A percentile compares a stretch with the other conserved stretches of the same genome.
Conservation (phyloP, 2,329 filamentous ascomycete genomes). For the Pseudogymnoascus sp. region DNA sequence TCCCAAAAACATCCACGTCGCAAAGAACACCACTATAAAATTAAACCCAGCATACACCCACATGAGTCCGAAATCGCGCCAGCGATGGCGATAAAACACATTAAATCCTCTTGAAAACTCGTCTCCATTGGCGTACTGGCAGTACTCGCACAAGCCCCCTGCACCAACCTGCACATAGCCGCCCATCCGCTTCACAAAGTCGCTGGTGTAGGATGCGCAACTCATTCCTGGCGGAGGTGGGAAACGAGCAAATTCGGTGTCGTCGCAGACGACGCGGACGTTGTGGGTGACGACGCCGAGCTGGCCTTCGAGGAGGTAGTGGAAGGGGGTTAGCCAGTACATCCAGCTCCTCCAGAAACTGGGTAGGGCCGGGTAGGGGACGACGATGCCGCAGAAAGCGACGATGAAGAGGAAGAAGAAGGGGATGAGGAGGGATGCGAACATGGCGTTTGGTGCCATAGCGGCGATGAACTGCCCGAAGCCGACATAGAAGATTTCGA, state of each 20-base stretch:
- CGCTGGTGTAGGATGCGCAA: constrained; percentile 52
- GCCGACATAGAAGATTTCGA: constrained; percentile 58
- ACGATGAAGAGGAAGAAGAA: constrained; percentile 65
- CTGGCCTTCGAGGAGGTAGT: constrained; percentile 58
- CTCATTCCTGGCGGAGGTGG: constrained; percentile 49
- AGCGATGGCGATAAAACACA: constrained; percentile 53
- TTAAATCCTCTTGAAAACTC: constrained; percentile 43
- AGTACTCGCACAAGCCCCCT: constrained; percentile 56
- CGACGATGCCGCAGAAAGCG: constrained; percentile 64
- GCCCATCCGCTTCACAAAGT: constrained; percentile 46
- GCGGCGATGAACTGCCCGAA: constrained; percentile 63
- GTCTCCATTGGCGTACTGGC: constrained; percentile 55
- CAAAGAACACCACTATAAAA: constrained; percentile 45
- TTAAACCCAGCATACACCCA: constrained; percentile 60
- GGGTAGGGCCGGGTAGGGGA: constrained; percentile 51
- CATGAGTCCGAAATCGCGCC: constrained; percentile 60
- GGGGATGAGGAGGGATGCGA: constrained; percentile 60
- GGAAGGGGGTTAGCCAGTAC: constrained; percentile 61
- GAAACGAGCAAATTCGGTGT: constrained; percentile 54
- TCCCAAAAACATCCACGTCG: constrained; percentile 47
- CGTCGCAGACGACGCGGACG: constrained; percentile 47
- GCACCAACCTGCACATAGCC: constrained; percentile 54
- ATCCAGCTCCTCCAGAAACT: constrained; percentile 60
- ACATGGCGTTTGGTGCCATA: constrained; percentile 57
- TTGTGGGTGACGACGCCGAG: constrained; percentile 49